phyloP scores from a whole-genome alignment of 345 rosid genomes.

The Citrus medica region DNA sequence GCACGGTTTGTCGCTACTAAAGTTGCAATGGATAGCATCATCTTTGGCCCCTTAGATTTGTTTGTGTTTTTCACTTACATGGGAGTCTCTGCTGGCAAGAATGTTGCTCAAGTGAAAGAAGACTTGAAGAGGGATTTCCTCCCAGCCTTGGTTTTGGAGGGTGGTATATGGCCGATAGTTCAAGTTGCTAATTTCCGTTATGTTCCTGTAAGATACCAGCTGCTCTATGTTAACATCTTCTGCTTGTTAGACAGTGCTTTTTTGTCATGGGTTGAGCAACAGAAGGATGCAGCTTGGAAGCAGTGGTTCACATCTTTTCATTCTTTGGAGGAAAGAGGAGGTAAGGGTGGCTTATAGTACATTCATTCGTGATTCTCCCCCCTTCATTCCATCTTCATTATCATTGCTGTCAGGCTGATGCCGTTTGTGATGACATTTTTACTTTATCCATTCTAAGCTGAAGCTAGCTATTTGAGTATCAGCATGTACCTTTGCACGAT shows the following conservation, averaged over 20 bases:
- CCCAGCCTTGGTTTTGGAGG: constrained; percentile 85
- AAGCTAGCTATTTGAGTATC: too few species aligned
- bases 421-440: too few species aligned
- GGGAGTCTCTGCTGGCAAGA: constrained; percentile 82
- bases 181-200: constrained; percentile 86
- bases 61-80: constrained; percentile 80
- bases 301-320: constrained; percentile 60
- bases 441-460: too few species aligned
- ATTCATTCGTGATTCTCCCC: not conserved
- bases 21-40: constrained; percentile 87
- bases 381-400: too few species aligned
- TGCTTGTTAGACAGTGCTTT: constrained; percentile 89
- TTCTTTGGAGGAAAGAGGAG: constrained; percentile 53
- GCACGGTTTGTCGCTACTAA: constrained; percentile 68
- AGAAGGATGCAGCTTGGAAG: constrained; percentile 96
- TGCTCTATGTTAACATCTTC: constrained; percentile 81
- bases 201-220: constrained; percentile 81
- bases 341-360: constrained; percentile 40
- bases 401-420: too few species aligned
- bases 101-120: constrained; percentile 63
- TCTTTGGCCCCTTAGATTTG: constrained; percentile 85
- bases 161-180: constrained; percentile 81
- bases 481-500: too few species aligned
- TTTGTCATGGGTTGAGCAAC: constrained; percentile 89
- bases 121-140: constrained; percentile 86